These are phyloP conservation scores for Thielaviopsis populi DNA, from an alignment of 2,329 filamentous ascomycete species.

Conservation along the genomic window DNA sequence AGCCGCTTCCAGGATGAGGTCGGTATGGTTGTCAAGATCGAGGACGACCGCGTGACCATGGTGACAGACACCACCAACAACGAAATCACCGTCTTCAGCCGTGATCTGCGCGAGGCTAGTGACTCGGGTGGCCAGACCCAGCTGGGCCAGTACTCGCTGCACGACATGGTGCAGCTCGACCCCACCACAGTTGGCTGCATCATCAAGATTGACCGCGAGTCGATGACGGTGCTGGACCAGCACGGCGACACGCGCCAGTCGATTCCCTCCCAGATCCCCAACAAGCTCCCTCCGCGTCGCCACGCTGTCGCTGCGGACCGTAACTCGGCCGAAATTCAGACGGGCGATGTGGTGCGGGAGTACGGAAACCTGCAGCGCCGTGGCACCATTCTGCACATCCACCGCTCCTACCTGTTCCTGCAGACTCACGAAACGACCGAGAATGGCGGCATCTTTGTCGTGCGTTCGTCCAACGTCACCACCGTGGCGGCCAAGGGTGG, in stretches of 20 bases:
- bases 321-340: conserved; percentile 80
- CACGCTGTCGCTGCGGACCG: conserved; percentile 82
- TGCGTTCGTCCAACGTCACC: conserved; percentile 68
- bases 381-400: conserved; percentile 84
- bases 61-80: conserved; percentile 84
- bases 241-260: conserved; percentile 68
- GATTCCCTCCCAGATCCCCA: conserved; percentile 81
- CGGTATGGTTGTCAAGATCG: conserved; percentile 90
- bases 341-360: conserved; percentile 87
- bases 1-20: conserved; percentile 91
- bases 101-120: conserved; percentile 82
- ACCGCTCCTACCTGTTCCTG: conserved; percentile 82
- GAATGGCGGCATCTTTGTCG: conserved; percentile 80
- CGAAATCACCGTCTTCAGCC: conserved; percentile 96
- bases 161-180: conserved; percentile 89
- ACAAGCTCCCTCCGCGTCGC: conserved; percentile 69
- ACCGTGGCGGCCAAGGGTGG: conserved; percentile 93
- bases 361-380: conserved; percentile 69
- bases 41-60: conserved; percentile 80
- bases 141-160: conserved; percentile 78
- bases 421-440: conserved; percentile 73
- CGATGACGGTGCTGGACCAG: conserved; percentile 78
- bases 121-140: conserved; percentile 77
- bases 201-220: conserved; percentile 89
- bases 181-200: conserved; percentile 83